Base-by-base conservation (phyloP, 305 asterid genomes). In the Rubia peregrina region DNA sequence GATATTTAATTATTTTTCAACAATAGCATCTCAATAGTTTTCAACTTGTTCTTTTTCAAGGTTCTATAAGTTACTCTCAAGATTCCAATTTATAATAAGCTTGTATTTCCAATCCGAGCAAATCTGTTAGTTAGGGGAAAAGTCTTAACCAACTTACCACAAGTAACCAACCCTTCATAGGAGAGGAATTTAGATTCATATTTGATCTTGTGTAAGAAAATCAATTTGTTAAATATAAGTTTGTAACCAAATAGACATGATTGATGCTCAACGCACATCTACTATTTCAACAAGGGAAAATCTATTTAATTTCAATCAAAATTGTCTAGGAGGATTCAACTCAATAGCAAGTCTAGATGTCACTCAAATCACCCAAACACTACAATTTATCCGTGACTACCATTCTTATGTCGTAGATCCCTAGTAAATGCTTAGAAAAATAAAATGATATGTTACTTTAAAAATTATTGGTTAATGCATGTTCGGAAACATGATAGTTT, bases 111-210 rank as follows among this genome's bases (percentile, higher is more conserved):
- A 17, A 24, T 41, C 22, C 2, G 4, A 64, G 9, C 7, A 4
- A n/a, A 40, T 41, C 6, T 0, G 3, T 24, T 16, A 30, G 53
- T n/a, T 43, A 48, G 26, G 49, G 11, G 26, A 68, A 49, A 51
- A 40, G 61, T n/a, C 62, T 68, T 36, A 43, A 63, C 5, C 30
- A 33, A 70, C 83, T 66, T 57, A 80, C 83, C 74, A 57, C 55
- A 30, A 80, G 76, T 9, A 80, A 78, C 83, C 83, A 80, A 61
- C 83, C 83, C 56, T 73, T 74, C 49, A 80, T 71, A 5, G 80
- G 83, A 59, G 72, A 66, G 21, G 61, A 70, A 59, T 71, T 76
- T 41, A 41, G 63, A 14, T 59, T 74, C 41, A 38, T 74, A 67
- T 67, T 65, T 76, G 76, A 61, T 61, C 73, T 76, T 76, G 80